Conservation (phyloP, 2,329 filamentous ascomycete genomes). For the Colletotrichum sp. region DNA sequence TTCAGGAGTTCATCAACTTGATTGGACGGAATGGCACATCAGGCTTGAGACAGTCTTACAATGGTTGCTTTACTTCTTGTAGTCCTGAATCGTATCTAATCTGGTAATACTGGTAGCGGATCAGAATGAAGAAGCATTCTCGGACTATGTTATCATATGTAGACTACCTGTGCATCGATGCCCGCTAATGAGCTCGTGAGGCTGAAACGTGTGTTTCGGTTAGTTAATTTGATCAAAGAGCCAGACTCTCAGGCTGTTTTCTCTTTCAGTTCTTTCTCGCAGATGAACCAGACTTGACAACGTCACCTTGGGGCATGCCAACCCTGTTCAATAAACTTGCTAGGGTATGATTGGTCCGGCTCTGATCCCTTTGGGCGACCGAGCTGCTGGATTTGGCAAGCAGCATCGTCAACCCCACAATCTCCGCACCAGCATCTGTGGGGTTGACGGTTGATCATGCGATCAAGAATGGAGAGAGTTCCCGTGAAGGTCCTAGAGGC, state of each 20-base stretch:
- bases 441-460: neutral
- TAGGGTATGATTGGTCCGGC: neutral
- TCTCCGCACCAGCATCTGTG: neutral
- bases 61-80: neutral
- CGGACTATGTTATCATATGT: neutral
- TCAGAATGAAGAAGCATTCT: neutral
- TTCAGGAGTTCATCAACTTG: neutral
- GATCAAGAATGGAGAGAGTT: neutral
- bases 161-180: neutral
- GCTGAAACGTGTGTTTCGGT: neutral
- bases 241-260: fast-evolving
- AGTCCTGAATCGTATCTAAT: neutral
- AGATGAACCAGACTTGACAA: neutral
- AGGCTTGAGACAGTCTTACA: neutral
- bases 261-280: neutral
- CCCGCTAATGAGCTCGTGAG: neutral
- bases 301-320: neutral
- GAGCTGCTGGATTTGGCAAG: neutral
- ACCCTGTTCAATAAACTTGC: neutral
- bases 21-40: neutral
- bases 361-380: neutral
- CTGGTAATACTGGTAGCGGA: neutral
- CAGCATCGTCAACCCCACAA: neutral
- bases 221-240: neutral
- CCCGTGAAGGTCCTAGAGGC: neutral